phyloP scores from a whole-genome alignment of 2,329 filamentous ascomycete genomes.

The Metarhizium humberi region DNA sequence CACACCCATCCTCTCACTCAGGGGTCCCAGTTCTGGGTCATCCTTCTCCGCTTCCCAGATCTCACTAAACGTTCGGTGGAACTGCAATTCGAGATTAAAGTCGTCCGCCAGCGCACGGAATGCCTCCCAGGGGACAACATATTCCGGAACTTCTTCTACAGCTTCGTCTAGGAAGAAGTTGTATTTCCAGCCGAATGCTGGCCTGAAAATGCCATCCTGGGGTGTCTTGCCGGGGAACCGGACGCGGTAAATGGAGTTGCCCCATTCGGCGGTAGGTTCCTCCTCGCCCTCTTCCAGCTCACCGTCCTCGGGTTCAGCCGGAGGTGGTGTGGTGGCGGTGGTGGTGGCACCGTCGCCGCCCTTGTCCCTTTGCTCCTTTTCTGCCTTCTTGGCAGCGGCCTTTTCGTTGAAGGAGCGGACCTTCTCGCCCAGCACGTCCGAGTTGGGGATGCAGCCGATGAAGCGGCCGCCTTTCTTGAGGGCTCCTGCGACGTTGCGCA shows the following conservation, averaged over 20 bases:
- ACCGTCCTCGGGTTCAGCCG: constrained; percentile 28
- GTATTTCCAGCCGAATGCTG: constrained; percentile 96
- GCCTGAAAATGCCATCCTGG: constrained; percentile 81
- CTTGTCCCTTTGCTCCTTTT: constrained; percentile 28
- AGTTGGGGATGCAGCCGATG: constrained; percentile 94
- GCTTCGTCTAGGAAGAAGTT: constrained; percentile 94
- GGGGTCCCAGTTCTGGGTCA: constrained; percentile 65
- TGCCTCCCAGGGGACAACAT: constrained; percentile 95
- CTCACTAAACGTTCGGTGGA: constrained; percentile 82
- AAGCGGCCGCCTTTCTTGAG: constrained; percentile 92
- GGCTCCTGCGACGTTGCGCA: constrained; percentile 81
- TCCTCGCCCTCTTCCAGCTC: constrained; percentile 52
- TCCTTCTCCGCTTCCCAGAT: constrained; percentile 91
- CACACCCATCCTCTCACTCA: constrained; percentile 96
- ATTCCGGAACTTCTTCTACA: constrained; percentile 92
- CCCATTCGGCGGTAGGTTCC: constrained; percentile 68
- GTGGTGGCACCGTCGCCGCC: constrained; percentile 10
- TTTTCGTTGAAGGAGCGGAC: constrained; percentile 68
- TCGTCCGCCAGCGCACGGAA: constrained; percentile 94
- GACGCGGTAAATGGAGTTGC: constrained; percentile 87
- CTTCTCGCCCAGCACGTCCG: constrained; percentile 72
- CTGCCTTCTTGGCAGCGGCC: constrained; percentile 28
- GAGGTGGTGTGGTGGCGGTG: constrained; percentile 9
- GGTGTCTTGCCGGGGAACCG: constrained; percentile 78
- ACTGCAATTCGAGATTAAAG: constrained; percentile 92